A percentile compares a stretch with the other conserved stretches of the same genome.
phyloP scores from a whole-genome alignment of 352 stramenopile genomes.

The Saprolegnia parasitica region DNA sequence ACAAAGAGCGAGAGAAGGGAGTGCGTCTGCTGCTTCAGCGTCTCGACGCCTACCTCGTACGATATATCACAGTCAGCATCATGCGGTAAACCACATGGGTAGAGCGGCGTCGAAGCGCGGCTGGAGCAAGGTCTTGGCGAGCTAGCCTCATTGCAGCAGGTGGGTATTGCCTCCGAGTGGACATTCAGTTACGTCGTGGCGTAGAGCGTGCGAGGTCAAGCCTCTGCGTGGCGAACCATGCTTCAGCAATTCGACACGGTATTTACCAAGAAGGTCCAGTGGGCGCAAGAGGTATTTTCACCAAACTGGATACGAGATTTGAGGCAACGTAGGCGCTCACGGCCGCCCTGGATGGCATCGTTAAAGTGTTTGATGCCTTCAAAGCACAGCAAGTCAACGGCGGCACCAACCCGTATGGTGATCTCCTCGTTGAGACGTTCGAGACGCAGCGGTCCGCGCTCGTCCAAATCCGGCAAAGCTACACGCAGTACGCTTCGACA shows the following conservation, averaged over 20 bases:
- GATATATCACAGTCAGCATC: not conserved
- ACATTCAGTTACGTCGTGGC: not conserved
- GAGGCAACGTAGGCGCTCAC: not conserved
- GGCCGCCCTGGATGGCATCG: not conserved
- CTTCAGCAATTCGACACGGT: not conserved
- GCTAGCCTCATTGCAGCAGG: not conserved
- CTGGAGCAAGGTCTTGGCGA: not conserved
- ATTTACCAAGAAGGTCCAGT: not conserved
- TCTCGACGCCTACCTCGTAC: not conserved
- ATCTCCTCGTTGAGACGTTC: not conserved
- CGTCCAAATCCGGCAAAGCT: not conserved
- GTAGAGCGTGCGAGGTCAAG: not conserved
- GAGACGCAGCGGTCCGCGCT: not conserved
- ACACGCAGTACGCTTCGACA: not conserved
- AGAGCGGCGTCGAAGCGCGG: not conserved
- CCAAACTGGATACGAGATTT: not conserved
- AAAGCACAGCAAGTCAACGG: not conserved
- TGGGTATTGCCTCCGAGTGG: not conserved
- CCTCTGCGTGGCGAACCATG: not conserved
- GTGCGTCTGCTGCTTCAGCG: not conserved
- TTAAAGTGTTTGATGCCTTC: not conserved
- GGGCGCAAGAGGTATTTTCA: not conserved
- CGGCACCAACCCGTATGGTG: not conserved
- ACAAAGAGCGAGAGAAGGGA: not conserved
- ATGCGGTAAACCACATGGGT: not conserved